phyloP scores from a whole-genome alignment of 805 yeast genomes.

The Cyberlindnera saturnus region DNA sequence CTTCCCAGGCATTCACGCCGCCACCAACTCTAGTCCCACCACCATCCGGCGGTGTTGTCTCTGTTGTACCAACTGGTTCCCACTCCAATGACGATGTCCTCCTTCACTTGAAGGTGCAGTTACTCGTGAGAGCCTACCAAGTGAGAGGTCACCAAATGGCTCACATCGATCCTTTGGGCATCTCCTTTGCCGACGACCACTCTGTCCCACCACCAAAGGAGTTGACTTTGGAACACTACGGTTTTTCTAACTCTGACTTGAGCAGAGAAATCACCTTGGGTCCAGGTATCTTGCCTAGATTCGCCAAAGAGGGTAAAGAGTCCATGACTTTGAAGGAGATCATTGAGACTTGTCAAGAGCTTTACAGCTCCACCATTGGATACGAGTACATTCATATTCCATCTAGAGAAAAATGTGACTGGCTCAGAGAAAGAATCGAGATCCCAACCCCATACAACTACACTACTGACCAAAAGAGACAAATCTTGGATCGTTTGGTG shows the following conservation, averaged over 20 bases:
- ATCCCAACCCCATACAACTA: constrained; percentile 83
- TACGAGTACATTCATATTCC: constrained; percentile 96
- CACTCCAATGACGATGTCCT: constrained; percentile 46
- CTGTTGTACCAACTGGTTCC: constrained; percentile 47
- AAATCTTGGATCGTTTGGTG: constrained; percentile 90
- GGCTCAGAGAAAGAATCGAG: constrained; percentile 96
- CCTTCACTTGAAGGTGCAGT: constrained; percentile 90
- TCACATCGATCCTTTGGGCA: constrained; percentile 89
- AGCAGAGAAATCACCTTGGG: constrained; percentile 83
- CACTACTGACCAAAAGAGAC: constrained; percentile 86
- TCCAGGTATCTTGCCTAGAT: constrained; percentile 95
- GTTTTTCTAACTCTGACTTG: constrained; percentile 82
- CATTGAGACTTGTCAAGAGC: constrained; percentile 67
- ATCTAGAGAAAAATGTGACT: constrained; percentile 90
- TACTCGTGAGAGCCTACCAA: constrained; percentile 96
- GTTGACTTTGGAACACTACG: constrained; percentile 86
- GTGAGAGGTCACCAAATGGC: constrained; percentile 98
- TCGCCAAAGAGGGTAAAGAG: constrained; percentile 54
- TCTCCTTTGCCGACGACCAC: constrained; percentile 71
- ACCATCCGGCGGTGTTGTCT: constrained; percentile 71
- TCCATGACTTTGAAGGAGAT: constrained; percentile 74
- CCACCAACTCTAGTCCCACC: constrained; percentile 89
- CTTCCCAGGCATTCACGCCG: constrained; percentile 74
- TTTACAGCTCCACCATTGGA: constrained; percentile 88
- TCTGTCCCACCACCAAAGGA: constrained; percentile 63